Percentiles rank a stretch among this genome's conserved stretches.
Conservation (phyloP, 768 basidiomycete species). For the Mycena rebaudengoi region DNA sequence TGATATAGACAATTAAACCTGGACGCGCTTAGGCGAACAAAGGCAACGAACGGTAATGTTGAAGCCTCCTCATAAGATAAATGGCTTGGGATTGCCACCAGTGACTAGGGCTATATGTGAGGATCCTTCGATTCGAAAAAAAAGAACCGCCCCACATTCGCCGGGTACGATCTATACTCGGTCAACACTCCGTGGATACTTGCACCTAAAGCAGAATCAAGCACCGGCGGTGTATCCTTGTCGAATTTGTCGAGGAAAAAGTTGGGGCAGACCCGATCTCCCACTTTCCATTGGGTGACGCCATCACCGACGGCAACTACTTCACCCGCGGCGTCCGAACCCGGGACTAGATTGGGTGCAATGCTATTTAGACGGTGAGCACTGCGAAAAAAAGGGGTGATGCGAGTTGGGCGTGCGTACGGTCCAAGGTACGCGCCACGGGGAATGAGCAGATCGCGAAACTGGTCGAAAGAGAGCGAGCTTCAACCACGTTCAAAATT, state of each 20-base stretch:
- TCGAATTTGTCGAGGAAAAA: conserved; percentile 59
- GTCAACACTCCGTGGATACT: conserved; percentile 59
- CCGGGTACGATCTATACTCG: conserved; percentile 59
- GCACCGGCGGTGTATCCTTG: conserved; percentile 40
- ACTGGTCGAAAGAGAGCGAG: too few species aligned
- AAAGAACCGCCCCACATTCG: conserved; percentile 37
- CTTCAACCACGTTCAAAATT: too few species aligned
- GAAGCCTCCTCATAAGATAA: conserved; percentile 71
- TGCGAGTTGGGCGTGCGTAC: conserved; percentile 25
- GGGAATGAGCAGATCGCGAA: conserved; percentile 58
- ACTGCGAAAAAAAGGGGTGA: background rate
- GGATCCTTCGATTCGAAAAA: background rate
- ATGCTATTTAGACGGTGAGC: conserved; percentile 42
- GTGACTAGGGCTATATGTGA: conserved; percentile 40
- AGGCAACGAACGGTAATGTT: conserved; percentile 59
- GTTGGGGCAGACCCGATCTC: conserved; percentile 66
- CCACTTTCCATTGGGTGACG: conserved; percentile 57
- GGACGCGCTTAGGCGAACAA: background rate
- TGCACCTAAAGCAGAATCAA: conserved; percentile 51
- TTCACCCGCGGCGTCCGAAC: conserved; percentile 68
- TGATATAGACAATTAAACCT: conserved; percentile 27
- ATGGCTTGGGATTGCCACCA: conserved; percentile 62
- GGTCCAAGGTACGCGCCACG: conserved; percentile 44
- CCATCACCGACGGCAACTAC: conserved; percentile 56
- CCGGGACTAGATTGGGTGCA: conserved; percentile 52